Evolutionary conservation across 129 eudicot genomes (phyloP), one percentile per base, ranked within the genome.

Genomic region (Artemisia annua): DNA sequence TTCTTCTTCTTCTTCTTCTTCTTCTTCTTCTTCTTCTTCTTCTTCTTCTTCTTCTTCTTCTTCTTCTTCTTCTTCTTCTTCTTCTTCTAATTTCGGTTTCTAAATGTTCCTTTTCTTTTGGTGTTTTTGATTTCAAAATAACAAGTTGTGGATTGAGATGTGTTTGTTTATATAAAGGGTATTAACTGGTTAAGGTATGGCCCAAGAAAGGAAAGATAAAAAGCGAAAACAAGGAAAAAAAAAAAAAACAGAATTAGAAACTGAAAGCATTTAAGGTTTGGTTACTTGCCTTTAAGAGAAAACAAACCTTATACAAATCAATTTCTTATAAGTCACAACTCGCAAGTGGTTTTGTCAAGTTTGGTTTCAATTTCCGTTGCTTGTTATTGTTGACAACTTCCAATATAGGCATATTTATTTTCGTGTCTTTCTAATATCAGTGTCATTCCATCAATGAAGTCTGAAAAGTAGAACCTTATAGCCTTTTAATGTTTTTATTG

Each of bases 171-270:
- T 78, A 71, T 48, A 4, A 26, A 71, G 49, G 59, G 72, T 64
- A 14, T 30, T 0, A 3, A 28, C 19, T 17, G 19, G 68, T 63
- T 17, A 56, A 64, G 72, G 61, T 78, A 63, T 12, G 53, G 68
- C 65, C 46, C 77, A 71, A 44, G 82, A 2, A 78, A 78, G 55
- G 72, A 71, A 74, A 61, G n/a, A 22, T 18, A 39, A 39, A 39
- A 39, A 39, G 46, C 46, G 7, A 56, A 50, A 35, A 18, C 14
- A 17, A 19, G 26, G n/a, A n/a, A n/a, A n/a, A n/a, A n/a, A n/a
- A 20, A 20, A 20, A 54, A 66, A 24, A 67, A 44, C 16, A n/a
- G 16, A 10, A 49, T 11, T 30, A 58, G 11, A 72, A 68, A 76
- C 56, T 48, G 11, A 69, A 69, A 63, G 58, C 69, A 62, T 54